phyloP scores from a whole-genome alignment of 2,329 filamentous ascomycete species.

The Sporothrix variecibatus region DNA sequence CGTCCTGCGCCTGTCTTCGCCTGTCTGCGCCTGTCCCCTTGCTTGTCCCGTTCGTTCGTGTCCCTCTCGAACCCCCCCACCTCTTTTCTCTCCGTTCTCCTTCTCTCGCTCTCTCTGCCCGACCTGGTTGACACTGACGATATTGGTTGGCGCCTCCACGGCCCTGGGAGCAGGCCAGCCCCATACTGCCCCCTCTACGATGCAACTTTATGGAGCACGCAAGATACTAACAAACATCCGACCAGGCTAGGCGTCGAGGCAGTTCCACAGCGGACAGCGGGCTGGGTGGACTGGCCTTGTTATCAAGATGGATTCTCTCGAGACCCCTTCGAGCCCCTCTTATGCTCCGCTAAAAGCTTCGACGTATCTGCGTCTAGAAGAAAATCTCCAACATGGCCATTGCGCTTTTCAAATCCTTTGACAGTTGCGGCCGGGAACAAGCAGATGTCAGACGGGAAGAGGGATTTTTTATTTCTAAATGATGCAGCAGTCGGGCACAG shows the following conservation, averaged over 20 bases:
- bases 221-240: constrained; percentile 9
- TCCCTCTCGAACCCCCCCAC: not conserved
- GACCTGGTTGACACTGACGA: not conserved
- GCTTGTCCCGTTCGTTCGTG: not conserved
- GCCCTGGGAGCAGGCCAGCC: not conserved
- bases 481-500: not conserved
- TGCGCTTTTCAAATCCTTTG: not conserved
- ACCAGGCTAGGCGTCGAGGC: not conserved
- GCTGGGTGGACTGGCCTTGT: not conserved
- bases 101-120: not conserved
- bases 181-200: not conserved
- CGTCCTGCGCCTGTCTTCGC: not conserved
- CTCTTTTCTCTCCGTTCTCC: not conserved
- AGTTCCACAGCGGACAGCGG: not conserved
- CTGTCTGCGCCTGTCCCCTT: constrained; percentile 1
- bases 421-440: not conserved
- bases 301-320: not conserved
- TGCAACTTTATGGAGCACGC: not conserved
- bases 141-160: not conserved
- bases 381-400: not conserved
- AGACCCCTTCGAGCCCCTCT: not conserved
- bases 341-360: constrained; percentile 9
- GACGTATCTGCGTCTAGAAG: not conserved
- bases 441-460: not conserved
- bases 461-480: not conserved